Conservation (phyloP, 192 early-diverging fungal species). For the Backusella psychrophila region DNA sequence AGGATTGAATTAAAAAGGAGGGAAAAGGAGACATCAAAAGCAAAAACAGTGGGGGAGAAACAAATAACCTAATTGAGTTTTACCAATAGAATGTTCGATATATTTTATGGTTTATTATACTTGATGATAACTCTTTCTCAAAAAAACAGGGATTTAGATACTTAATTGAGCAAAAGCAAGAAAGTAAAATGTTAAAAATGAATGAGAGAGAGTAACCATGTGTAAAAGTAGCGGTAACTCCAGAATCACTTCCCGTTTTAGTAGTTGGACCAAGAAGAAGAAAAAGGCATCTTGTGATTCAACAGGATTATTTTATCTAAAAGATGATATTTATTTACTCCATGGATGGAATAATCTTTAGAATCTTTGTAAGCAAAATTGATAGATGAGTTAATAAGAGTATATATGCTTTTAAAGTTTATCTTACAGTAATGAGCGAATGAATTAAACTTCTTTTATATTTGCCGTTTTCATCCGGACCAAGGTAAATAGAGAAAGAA, state of each 20-base stretch:
- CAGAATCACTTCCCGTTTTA: neutral
- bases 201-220: neutral
- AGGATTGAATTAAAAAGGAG: neutral
- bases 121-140: neutral
- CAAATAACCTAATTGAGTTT: neutral
- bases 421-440: neutral
- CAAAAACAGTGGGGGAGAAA: neutral
- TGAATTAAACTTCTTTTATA: neutral
- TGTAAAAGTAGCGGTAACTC: neutral
- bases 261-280: neutral
- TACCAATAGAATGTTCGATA: constrained; percentile 3
- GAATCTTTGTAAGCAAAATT: neutral
- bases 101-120: neutral
- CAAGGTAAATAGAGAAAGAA: neutral
- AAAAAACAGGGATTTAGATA: neutral
- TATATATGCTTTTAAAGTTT: neutral
- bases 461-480: neutral
- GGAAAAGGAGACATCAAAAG: neutral
- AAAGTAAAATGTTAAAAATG: neutral
- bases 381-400: neutral
- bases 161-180: neutral
- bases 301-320: neutral
- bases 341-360: neutral
- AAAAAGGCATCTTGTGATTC: neutral
- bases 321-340: neutral